phyloP scores from a whole-genome alignment of 2,329 filamentous ascomycete genomes.

The Colletotrichum abscissum region DNA sequence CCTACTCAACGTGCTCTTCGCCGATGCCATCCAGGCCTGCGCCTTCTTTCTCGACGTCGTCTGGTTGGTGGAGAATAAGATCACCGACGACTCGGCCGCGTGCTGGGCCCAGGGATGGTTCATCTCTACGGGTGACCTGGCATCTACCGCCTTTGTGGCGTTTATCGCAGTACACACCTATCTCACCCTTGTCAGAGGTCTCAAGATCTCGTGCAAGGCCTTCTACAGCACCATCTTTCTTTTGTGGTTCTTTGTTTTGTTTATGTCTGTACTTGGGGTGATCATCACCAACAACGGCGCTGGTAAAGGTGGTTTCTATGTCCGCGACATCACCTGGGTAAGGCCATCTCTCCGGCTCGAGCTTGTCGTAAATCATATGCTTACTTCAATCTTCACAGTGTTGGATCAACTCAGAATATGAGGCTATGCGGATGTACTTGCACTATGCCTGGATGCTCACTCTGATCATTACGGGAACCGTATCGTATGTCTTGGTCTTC shows the following conservation, averaged over 20 bases:
- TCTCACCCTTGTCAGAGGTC: constrained; percentile 61
- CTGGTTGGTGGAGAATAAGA: constrained; percentile 60
- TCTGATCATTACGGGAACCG: constrained; percentile 47
- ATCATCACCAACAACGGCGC: constrained; percentile 24
- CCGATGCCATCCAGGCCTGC: constrained; percentile 67
- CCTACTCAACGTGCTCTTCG: constrained; percentile 68
- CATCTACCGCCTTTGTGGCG: constrained; percentile 68
- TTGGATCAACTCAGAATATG: constrained; percentile 67
- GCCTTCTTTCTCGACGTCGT: constrained; percentile 66
- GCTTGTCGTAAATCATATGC: constrained; percentile 16
- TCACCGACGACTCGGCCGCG: constrained; percentile 57
- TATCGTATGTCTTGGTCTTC: constrained; percentile 51
- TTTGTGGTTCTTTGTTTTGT: constrained; percentile 59
- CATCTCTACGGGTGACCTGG: constrained; percentile 67
- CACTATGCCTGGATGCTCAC: constrained; percentile 73
- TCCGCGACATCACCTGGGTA: constrained; percentile 66
- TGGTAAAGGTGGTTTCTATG: constrained; percentile 50
- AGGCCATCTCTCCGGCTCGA: constrained; percentile 47
- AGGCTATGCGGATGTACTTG: constrained; percentile 64
- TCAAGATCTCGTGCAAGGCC: constrained; percentile 53
- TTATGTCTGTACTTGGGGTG: constrained; percentile 18
- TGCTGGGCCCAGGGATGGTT: constrained; percentile 69
- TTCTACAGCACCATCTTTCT: constrained; percentile 55
- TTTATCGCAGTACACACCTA: constrained; percentile 69
- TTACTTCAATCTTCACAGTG: constrained; percentile 53